Evolutionary conservation across 169 alveolate species (phyloP).

Genomic region (Plasmodium fragile): DNA sequence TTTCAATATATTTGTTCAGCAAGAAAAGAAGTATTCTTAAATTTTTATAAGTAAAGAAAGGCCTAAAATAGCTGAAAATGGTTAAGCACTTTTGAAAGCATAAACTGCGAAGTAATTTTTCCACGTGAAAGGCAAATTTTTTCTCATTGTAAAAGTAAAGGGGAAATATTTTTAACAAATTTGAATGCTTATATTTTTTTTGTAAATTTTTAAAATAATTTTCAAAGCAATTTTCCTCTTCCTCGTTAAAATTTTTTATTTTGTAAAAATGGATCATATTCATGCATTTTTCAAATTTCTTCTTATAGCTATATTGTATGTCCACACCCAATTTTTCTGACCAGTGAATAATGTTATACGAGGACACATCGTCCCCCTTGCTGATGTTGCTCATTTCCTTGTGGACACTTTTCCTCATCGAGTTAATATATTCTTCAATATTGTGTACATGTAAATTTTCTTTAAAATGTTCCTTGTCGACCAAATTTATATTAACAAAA

Average conservation of each 20-base stretch:
- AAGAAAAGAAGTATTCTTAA: conserved; percentile 59
- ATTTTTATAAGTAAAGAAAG: conserved; percentile 40
- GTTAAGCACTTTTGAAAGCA: conserved; percentile 67
- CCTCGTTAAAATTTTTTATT: conserved; percentile 44
- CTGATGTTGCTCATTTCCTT: background rate
- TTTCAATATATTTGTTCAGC: conserved; percentile 39
- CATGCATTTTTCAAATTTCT: conserved; percentile 52
- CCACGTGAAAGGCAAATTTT: conserved; percentile 32
- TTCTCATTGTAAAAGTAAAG: conserved; percentile 63
- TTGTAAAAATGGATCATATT: conserved; percentile 45
- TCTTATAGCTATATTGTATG: conserved; percentile 25
- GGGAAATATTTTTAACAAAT: conserved; percentile 60
- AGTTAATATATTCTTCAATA: background rate
- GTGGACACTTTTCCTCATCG: conserved; percentile 9
- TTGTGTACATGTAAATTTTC: background rate
- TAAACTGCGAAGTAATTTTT: conserved; percentile 50
- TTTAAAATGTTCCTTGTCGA: conserved; percentile 13
- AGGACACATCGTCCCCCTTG: background rate
- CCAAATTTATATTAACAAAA: conserved; percentile 37
- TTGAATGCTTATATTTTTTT: conserved; percentile 39
- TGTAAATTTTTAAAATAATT: conserved; percentile 53
- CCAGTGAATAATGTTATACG: conserved; percentile 41
- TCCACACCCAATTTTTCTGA: conserved; percentile 40
- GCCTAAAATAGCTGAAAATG: conserved; percentile 44
- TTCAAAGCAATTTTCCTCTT: conserved; percentile 59